Base-by-base conservation (phyloP, 176 grass and related monocot species). In the Rhynchospora tenuis region DNA sequence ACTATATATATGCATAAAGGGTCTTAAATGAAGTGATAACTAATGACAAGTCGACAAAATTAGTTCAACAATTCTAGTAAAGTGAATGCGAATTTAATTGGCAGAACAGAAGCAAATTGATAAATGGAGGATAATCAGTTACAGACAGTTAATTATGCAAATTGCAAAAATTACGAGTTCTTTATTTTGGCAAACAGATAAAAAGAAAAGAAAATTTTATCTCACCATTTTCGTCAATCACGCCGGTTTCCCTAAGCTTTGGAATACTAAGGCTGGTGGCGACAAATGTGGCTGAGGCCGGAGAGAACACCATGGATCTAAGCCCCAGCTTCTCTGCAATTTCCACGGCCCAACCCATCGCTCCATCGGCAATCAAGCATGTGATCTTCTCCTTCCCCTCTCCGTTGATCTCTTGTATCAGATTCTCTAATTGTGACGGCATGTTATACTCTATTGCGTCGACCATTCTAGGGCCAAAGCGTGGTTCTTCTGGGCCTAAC, bases 171-270 rank as follows among this genome's bases (percentile, higher is more conserved):
- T 59, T 59, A 59, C 17, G 11, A 17, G 17, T 59, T 17, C 1
- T 59, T 10, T 10, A 59, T 59, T 1, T 10, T 59, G 14, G 11
- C 56, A 59, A 59, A 59, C 56, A 59, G 12, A 61, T 16, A 12
- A 61, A 61, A 61, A 61, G 4, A 6, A 61, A 61, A 61, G n/a
- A 9, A 61, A 61, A 0, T 66, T 66, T 24, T 26, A 24, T 9
- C 9, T 79, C 86, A 91, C 92, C 90, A 42, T 56, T 73, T 77
- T 66, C 86, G 80, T 89, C 93, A 50, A 95, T 22, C 22, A 90
- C 9, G 3, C 84, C 88, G 11, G 83, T 82, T 31, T 84, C 74
- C 1, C 92, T 92, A 58, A 95, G n/a, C 55, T 56, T 81, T 0
- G 90, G 88, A 73, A 95, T 80, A 17, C 84, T 90, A 70, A 87